Conservation (phyloP, 2,329 filamentous ascomycete species). For the Pestalotiopsis sp. region DNA sequence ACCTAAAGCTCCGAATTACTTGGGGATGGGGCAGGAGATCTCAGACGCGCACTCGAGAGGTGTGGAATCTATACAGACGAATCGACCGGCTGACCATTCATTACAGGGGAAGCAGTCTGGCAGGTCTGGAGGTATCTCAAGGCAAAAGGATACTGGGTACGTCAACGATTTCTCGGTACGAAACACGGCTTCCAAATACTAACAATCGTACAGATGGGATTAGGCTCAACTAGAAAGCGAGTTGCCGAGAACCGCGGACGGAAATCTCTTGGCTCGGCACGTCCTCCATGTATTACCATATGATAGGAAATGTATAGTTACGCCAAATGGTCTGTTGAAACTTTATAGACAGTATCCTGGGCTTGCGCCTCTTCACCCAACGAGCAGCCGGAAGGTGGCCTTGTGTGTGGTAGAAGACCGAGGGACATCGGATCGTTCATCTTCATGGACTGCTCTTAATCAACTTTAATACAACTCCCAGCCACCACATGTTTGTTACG, state of each 20-base stretch:
- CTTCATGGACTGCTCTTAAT: background rate
- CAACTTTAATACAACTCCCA: background rate
- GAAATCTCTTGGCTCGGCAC: background rate
- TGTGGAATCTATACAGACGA: background rate
- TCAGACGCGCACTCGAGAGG: background rate
- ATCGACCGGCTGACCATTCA: background rate
- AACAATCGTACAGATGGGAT: slow-evolving; percentile 29
- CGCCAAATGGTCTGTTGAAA: background rate
- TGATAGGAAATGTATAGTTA: slow-evolving; percentile 10
- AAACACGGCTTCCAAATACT: slow-evolving; percentile 3
- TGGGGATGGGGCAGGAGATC: background rate
- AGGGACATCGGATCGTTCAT: background rate
- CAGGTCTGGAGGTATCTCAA: slow-evolving; percentile 65
- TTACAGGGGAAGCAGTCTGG: slow-evolving; percentile 70
- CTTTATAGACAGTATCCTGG: background rate
- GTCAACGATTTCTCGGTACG: slow-evolving; percentile 14
- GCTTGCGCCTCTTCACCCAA: background rate
- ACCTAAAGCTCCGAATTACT: background rate
- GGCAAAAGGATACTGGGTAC: slow-evolving; percentile 81
- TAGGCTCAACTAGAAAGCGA: background rate
- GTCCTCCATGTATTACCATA: background rate
- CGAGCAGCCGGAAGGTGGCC: background rate
- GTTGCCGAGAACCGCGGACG: background rate
- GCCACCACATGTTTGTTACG: background rate
- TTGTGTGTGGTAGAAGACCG: background rate